Evolutionary conservation across 257 asterid genomes (phyloP).

Genomic region (Gentiana straminea): DNA sequence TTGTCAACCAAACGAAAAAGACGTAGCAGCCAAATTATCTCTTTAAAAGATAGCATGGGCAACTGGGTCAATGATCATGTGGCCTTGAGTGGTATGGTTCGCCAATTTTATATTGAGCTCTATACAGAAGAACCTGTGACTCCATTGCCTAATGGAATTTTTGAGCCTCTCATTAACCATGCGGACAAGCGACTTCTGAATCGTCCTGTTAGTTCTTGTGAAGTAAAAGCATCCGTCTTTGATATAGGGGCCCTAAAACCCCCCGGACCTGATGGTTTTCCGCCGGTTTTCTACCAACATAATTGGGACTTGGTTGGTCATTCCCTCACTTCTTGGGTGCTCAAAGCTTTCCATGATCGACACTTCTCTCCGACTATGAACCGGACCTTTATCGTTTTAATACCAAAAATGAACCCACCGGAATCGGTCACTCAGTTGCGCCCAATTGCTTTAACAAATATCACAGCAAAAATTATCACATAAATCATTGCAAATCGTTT

Average conservation of each 20-base stretch:
- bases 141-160: not conserved
- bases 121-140: not conserved
- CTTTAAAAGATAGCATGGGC: not conserved
- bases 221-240: not conserved
- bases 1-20: too few relatives aligned
- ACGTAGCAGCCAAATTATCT: too few relatives aligned
- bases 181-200: not conserved
- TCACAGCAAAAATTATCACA: not conserved
- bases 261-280: not conserved
- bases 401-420: not conserved
- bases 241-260: not conserved
- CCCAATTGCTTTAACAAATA: not conserved
- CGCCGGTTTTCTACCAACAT: not conserved
- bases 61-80: too few relatives aligned
- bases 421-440: not conserved
- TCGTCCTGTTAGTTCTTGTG: not conserved
- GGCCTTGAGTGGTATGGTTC: too few relatives aligned
- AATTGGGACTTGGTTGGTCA: not conserved
- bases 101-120: not conserved
- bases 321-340: not conserved
- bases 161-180: not conserved
- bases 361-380: not conserved
- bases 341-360: not conserved
- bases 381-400: not conserved
- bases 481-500: not conserved